Evolutionary conservation across 2,329 filamentous ascomycete genomes (phyloP), one percentile per base, ranked within the genome.

Genomic region (Juglanconis oblonga): DNA sequence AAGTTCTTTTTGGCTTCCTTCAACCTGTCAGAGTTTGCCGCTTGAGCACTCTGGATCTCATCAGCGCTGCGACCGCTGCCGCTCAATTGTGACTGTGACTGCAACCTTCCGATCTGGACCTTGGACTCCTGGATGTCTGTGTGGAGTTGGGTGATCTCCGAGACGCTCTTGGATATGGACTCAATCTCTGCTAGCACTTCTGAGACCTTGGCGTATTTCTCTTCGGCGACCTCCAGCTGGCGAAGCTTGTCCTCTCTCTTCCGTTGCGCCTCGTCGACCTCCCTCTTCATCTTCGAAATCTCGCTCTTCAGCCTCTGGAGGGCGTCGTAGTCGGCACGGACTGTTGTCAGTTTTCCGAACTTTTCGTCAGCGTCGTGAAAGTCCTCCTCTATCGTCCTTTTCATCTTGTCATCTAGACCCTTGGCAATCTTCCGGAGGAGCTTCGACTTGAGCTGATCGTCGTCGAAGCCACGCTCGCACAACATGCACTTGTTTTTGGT

Each of bases 21-120:
- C 65, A 87, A 81, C 69, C 90, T 86, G 62, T 92, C 90, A 24
- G 83, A 83, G 58, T 88, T 81, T 17, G 78, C 75, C 52, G 86
- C 85, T 63, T 92, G 85, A 52, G 92, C 85, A 56, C 90, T 87
- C 67, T 95, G 90, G 56, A 98, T 92, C 65, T 95, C 90, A 57
- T 96, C 90, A 6, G 92, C 82, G 35, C 90, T 90, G 63, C 91
- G 86, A 13, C 85, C 83, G 9, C 81, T 73, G 11, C 84, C 83
- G 32, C 82, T 80, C 13, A 87, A 82, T 61, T 87, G 84, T 68
- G 89, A 86, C 70, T 97, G 90, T 66, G 92, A 92, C 8, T 87
- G 86, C 53, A 97, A 83, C 57, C 90, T 86, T 58, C 88, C 81
- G 53, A 97, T 88, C 71, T 97, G 89, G 44, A 77, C 76, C 67